These are phyloP conservation scores for Cercospora berteroae DNA, from an alignment of 2,329 filamentous ascomycete genomes.

Conservation along the genomic window DNA sequence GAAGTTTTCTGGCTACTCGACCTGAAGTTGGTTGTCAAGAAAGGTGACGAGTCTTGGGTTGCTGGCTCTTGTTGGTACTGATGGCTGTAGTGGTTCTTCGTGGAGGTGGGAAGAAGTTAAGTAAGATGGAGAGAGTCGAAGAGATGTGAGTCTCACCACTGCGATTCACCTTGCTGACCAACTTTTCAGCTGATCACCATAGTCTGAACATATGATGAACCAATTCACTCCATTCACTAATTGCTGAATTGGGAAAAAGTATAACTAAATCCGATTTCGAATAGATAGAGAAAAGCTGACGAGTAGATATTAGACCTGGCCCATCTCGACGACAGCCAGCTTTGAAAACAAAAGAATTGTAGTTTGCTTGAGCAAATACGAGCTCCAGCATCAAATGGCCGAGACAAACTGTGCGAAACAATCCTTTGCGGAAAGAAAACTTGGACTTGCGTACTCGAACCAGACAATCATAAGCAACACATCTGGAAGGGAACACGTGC, in stretches of 20 bases:
- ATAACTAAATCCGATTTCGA: not conserved
- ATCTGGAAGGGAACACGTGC: not conserved
- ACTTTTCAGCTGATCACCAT: not conserved
- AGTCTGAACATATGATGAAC: not conserved
- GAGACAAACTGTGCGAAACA: not conserved
- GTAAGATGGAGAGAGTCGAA: not conserved
- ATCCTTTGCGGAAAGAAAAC: not conserved
- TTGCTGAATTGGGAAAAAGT: not conserved
- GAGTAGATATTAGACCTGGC: not conserved
- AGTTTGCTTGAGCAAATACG: not conserved
- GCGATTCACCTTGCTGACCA: not conserved
- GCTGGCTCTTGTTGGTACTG: not conserved
- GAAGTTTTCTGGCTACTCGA: not conserved
- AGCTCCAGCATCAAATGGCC: not conserved
- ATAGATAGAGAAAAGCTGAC: not conserved
- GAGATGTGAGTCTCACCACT: not conserved
- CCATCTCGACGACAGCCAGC: not conserved
- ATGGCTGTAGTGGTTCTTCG: not conserved
- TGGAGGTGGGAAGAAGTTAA: not conserved
- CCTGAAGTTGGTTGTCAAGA: not conserved
- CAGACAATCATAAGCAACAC: not conserved
- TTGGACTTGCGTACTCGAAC: not conserved
- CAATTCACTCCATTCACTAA: not conserved
- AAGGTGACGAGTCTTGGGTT: not conserved
- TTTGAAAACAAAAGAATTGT: not conserved